Percentiles rank a stretch among this genome's conserved stretches.
These are phyloP conservation scores for Nemophila menziesii DNA, from an alignment of 257 asterid genomes.

Conservation along the genomic window DNA sequence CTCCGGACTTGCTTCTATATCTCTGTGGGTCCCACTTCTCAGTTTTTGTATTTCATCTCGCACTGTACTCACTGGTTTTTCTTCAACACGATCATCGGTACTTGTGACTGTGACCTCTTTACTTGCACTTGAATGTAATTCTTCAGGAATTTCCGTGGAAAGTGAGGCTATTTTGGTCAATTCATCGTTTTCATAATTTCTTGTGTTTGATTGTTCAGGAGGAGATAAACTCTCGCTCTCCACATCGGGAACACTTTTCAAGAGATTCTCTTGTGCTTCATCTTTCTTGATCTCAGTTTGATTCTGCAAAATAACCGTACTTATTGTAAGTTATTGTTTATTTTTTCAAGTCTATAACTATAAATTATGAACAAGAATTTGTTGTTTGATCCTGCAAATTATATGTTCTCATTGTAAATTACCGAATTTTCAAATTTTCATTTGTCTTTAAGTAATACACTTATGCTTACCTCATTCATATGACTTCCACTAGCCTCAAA, in stretches of 20 bases:
- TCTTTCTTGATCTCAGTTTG: neutral
- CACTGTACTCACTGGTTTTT: neutral
- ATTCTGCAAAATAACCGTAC: conserved; percentile 15
- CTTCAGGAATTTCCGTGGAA: neutral
- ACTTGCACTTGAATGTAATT: neutral
- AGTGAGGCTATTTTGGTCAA: neutral
- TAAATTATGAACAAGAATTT: no score
- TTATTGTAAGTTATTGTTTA: no score
- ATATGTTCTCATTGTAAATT: neutral
- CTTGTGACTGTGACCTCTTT: neutral
- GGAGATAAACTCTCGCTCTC: neutral
- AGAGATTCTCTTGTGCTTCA: neutral
- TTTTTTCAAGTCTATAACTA: no score
- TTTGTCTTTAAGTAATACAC: neutral
- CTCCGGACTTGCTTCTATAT: conserved; percentile 12
- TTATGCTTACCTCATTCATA: neutral
- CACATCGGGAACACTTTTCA: neutral
- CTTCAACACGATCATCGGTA: neutral
- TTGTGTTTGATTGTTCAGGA: neutral
- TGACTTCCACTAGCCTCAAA: neutral
- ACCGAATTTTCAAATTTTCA: neutral
- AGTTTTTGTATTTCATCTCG: conserved; percentile 14
- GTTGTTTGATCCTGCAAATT: neutral
- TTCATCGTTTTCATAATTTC: conserved; percentile 3
- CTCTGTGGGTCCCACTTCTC: neutral